These are phyloP conservation scores for Perkinsus marinus DNA, from an alignment of 169 alveolate species.

Conservation along the genomic window DNA sequence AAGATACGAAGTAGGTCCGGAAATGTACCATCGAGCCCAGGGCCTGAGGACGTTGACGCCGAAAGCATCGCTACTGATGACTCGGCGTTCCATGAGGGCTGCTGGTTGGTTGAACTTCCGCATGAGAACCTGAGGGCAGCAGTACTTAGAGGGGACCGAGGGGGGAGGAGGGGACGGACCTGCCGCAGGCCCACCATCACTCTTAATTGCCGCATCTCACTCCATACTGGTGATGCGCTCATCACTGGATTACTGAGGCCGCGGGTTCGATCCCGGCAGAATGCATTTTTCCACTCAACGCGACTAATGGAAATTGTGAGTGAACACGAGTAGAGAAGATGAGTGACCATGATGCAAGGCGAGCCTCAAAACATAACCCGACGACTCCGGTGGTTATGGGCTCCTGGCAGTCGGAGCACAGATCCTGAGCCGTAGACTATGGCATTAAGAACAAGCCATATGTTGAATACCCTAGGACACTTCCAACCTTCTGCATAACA, in stretches of 20 bases:
- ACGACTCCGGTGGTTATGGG: no score
- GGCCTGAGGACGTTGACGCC: not conserved
- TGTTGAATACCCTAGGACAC: no score
- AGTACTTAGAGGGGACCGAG: not conserved
- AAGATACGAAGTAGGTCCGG: not conserved
- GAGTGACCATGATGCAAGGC: no score
- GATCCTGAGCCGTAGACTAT: no score
- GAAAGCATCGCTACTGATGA: not conserved
- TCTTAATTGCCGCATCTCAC: not conserved
- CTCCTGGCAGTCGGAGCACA: no score
- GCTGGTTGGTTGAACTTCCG: not conserved
- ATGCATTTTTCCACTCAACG: not conserved
- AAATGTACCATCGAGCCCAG: not conserved
- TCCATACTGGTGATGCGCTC: not conserved
- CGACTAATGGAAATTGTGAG: not conserved
- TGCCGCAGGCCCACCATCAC: not conserved
- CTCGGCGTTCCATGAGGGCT: not conserved
- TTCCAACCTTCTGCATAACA: no score
- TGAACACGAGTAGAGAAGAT: no score
- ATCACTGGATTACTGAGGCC: not conserved
- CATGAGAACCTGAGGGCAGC: not conserved
- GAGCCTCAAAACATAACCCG: no score
- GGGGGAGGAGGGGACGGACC: not conserved
- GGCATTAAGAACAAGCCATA: no score
- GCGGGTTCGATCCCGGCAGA: not conserved